A percentile compares a stretch with the other conserved stretches of the same genome.
phyloP scores from a whole-genome alignment of 169 alveolate species.

The Babesia sp. region DNA sequence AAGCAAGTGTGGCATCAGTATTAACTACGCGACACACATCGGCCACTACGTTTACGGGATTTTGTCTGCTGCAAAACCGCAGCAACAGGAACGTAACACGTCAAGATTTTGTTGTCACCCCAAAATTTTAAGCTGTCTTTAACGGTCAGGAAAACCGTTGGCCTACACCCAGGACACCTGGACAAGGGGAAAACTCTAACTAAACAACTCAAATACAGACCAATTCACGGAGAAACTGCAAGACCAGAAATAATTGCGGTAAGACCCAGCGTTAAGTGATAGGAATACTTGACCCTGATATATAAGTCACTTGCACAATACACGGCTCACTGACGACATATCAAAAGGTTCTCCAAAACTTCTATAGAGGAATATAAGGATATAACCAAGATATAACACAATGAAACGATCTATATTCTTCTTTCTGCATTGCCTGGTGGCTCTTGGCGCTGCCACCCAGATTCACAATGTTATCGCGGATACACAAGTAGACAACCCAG shows the following conservation, averaged over 20 bases:
- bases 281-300: not conserved
- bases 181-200: too few species aligned
- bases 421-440: slow-evolving; percentile 4
- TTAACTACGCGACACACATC: not conserved
- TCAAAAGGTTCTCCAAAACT: not conserved
- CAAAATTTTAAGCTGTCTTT: too few species aligned
- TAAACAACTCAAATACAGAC: too few species aligned
- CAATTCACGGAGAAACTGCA: too few species aligned
- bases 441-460: slow-evolving; percentile 4
- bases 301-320: slow-evolving; percentile 6
- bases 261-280: not conserved
- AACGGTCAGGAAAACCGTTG: too few species aligned
- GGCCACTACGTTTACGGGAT: not conserved
- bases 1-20: not conserved
- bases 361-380: not conserved
- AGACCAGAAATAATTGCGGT: too few species aligned
- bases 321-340: not conserved
- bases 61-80: not conserved
- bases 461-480: not conserved
- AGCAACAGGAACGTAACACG: not conserved
- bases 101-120: too few species aligned
- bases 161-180: too few species aligned
- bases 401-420: not conserved
- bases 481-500: not conserved
- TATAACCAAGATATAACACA: not conserved